Conservation (phyloP, 371 early-diverging fungal genomes). For the Mortierella sp. region DNA sequence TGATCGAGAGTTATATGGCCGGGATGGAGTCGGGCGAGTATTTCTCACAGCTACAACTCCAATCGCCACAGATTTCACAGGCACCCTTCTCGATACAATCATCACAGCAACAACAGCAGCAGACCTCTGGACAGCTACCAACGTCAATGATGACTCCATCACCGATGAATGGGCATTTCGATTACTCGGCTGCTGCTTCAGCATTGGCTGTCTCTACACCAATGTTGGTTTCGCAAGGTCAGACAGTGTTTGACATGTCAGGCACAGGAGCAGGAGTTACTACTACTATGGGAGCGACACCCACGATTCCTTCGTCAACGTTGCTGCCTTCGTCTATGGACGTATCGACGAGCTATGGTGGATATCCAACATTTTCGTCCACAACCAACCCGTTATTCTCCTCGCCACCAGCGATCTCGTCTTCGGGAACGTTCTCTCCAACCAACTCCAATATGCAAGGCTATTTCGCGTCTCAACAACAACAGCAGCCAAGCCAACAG, state of each 20-base stretch:
- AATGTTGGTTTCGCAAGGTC: conserved; percentile 34
- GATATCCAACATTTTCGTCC: conserved; percentile 30
- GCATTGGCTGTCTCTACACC: conserved; percentile 31
- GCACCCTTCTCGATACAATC: conserved; percentile 20
- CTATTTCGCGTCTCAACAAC: conserved; percentile 29
- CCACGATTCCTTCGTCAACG: conserved; percentile 19
- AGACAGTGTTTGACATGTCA: conserved; percentile 31
- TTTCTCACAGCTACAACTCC: conserved; percentile 46
- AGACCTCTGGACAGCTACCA: conserved; percentile 6
- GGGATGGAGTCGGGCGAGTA: conserved; percentile 51
- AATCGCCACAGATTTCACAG: conserved; percentile 40
- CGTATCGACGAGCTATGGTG: conserved; percentile 14
- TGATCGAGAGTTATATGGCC: conserved; percentile 44
- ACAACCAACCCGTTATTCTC: conserved; percentile 38
- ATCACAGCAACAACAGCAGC: conserved; percentile 19
- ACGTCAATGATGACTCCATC: conserved; percentile 23
- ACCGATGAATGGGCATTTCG: conserved; percentile 3
- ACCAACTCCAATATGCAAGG: conserved; percentile 19
- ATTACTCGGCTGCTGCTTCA: conserved; percentile 9
- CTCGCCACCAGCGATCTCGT: conserved; percentile 30
- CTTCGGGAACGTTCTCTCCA: conserved; percentile 33
- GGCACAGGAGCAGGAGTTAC: no score
- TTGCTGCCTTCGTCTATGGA: conserved; percentile 23
- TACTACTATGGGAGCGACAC: conserved; percentile 16
- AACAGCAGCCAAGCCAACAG: conserved; percentile 1